Base-by-base conservation (phyloP, 371 early-diverging fungal genomes). In the Rhizopus microsporus region DNA sequence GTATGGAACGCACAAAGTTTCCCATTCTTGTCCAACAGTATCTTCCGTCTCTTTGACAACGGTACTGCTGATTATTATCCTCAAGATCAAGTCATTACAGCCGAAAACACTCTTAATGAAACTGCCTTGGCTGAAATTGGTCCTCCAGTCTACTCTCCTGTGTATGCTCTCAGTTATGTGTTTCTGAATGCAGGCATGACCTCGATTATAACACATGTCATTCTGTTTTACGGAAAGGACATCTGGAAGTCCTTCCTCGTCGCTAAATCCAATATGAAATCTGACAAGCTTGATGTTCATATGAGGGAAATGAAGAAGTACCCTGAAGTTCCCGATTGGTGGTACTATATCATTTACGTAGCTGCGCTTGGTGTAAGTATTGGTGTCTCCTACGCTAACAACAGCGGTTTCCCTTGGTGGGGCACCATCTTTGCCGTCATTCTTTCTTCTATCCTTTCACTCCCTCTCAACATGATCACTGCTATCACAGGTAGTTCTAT, bases 281-380 rank as follows among this genome's bases (percentile, higher is more conserved):
- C 23, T 33, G 17, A 16, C 1, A 34, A 54, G 8, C 32, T 23
- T n/a, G 73, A 72, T 62, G 58, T 69, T 38, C 75, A 75, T 38
- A 67, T 61, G 51, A 50, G 54, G 7, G 35, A 69, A 29, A 75
- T 75, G 75, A 12, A 42, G 5, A 60, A 61, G 13, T 72, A 67
- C 35, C 56, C 68, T 62, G 75, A 75, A 64, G 60, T 91, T 23
- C 93, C 93, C 3, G 71, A 72, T 43, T 86, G 85, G 85, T 91
- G 93, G 93, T 91, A 91, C 45, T 67, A 75, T 43, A 44, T 62
- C 5, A 64, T 88, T 34, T 90, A 89, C 59, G 62, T 80, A 2
- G 43, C 74, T 9, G 87, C 85, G 49, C 77, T 85, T 48, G 78
- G 71, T 7, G 61, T 88, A n/a, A 81, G 85, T 23, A 83, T 90